Conservation (phyloP, 805 yeast genomes). For the Nakazawaea peltata region DNA sequence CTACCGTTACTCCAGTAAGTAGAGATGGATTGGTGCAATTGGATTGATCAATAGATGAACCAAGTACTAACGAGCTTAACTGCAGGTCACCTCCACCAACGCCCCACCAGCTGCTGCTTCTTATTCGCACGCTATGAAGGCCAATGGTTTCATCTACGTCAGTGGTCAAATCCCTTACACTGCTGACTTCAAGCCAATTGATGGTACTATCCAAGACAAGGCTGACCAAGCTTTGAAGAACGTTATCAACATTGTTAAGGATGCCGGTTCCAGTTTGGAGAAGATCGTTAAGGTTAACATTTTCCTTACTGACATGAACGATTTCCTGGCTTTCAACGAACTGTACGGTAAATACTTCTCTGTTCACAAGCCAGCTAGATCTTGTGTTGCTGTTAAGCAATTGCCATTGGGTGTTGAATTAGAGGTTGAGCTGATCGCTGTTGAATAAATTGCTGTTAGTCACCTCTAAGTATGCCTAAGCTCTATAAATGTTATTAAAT, state of each 20-base stretch:
- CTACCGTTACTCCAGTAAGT: too few species aligned
- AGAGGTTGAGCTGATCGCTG: slow-evolving; percentile 91
- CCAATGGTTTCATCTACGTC: slow-evolving; percentile 80
- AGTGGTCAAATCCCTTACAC: slow-evolving; percentile 95
- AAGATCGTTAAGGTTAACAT: slow-evolving; percentile 83
- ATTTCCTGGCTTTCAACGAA: slow-evolving; percentile 78
- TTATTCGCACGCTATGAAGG: slow-evolving; percentile 93
- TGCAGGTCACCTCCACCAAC: slow-evolving; percentile 51
- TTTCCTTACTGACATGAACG: slow-evolving; percentile 84
- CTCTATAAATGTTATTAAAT: too few species aligned
- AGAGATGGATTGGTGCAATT: too few species aligned
- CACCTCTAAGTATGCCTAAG: too few species aligned
- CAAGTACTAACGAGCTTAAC: too few species aligned
- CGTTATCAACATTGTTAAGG: slow-evolving; percentile 66
- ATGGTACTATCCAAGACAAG: slow-evolving; percentile 69
- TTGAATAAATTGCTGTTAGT: slow-evolving; percentile 45
- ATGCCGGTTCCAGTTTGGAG: slow-evolving; percentile 76
- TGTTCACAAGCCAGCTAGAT: slow-evolving; percentile 88
- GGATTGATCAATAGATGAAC: too few species aligned
- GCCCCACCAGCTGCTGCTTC: slow-evolving; percentile 98
- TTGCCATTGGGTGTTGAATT: slow-evolving; percentile 83
- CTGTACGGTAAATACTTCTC: slow-evolving; percentile 76
- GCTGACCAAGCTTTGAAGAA: slow-evolving; percentile 70
- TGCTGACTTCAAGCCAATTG: slow-evolving; percentile 70
- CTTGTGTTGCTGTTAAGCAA: slow-evolving; percentile 91